Base-by-base conservation (phyloP, 805 yeast genomes). In the Saccharomycopsis amapae region DNA sequence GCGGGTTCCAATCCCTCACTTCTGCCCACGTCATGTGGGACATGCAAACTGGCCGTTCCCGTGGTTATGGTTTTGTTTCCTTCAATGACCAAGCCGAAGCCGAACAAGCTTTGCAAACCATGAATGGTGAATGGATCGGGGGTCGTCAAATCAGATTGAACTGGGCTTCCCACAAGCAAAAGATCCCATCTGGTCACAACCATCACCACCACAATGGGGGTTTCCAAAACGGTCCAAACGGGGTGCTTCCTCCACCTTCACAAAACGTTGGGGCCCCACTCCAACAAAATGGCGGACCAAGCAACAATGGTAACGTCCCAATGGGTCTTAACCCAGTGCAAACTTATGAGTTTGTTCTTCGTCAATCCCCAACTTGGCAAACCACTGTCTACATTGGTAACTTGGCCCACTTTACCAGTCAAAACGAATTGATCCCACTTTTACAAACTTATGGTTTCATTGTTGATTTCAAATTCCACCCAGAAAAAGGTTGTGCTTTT, bases 11-110 rank as follows among this genome's bases (percentile, higher is more conserved):
- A 15, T 73, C 87, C 1, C 67, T 84, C 56, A 66, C 76, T 39
- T 93, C 85, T 61, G 96, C 95, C 10, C 88, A 87, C 55, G 96
- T 87, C 26, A 88, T 87, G 96, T 87, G 96, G 96, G 96, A 88
- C 61, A 85, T 86, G 94, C 89, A 85, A 61, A 82, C 93, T 22
- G 93, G 94, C 36, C 72, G 95, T 59, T 85, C 95, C 2, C 72
- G 96, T 64, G 95, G 96, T 31, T 87, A 87, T 59, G 96, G 96
- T 2, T 87, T 88, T 62, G 93, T 86, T 10, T 80, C 90, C 1
- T 88, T 88, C 57, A 62, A 67, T 23, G 75, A 72, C 22, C 75
- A 72, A 51, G 63, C 67, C 17, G 90, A 85, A 53, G 96, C 95
- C 2, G 86, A 82, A 56, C 62, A 61, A 42, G 94, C 94, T 24